Conservation (phyloP, 139 green algal species). For the Micractinium sp. region DNA sequence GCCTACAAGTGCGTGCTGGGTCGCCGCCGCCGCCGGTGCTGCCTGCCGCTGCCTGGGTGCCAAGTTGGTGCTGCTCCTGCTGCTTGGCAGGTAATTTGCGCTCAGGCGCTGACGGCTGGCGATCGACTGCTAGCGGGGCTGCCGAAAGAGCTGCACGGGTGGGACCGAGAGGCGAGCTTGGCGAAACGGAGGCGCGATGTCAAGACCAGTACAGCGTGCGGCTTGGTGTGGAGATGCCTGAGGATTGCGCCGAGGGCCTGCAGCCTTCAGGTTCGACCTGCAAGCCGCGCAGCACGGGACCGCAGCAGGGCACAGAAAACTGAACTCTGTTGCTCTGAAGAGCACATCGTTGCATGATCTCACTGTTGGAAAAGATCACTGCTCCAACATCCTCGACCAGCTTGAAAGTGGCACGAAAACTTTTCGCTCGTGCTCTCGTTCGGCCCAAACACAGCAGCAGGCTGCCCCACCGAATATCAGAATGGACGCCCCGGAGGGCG, state of each 20-base stretch:
- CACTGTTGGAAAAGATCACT: not conserved
- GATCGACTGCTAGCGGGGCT: too few relatives aligned
- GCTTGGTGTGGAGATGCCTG: not conserved
- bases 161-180: not conserved
- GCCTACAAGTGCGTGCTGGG: not conserved
- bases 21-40: not conserved
- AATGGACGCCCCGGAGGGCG: not conserved
- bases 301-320: not conserved
- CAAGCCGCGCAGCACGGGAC: not conserved
- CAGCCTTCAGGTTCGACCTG: not conserved
- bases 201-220: too few relatives aligned
- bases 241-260: not conserved
- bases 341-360: not conserved
- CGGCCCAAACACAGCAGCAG: not conserved
- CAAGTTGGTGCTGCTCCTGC: not conserved
- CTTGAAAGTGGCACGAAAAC: too few relatives aligned
- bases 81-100: not conserved
- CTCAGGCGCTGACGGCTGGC: too few relatives aligned
- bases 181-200: not conserved
- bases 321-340: not conserved
- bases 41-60: not conserved
- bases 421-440: not conserved
- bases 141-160: too few relatives aligned
- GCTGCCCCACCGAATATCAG: too few relatives aligned
- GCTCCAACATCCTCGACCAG: not conserved